Base-by-base conservation (phyloP, 139 green algal species). In the Mesotaenium endlicherianum region DNA sequence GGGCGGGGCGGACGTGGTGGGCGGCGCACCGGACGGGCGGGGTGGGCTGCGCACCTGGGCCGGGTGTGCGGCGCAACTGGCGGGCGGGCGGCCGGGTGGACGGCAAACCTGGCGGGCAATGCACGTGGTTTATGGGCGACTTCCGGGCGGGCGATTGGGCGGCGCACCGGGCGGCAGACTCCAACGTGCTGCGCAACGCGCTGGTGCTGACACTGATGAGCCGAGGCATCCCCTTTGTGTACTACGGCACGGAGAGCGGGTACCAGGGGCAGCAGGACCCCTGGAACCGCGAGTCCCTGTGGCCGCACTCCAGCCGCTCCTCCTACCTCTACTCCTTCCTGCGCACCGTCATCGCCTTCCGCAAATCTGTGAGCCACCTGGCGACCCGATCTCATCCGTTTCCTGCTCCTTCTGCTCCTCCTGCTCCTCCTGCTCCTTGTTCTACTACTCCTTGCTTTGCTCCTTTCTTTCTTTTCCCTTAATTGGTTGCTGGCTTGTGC, bases 401-500 rank as follows among this genome's bases (percentile, higher is more conserved):
- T 20, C 26, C 26, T 26, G 20, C 26, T 64, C 26, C 26, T 64
- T 64, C 26, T 64, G 26, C 53, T 64, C 26, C 26, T 64, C 26
- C 26, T 64, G 53, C 53, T 34, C 20, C 53, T 64, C 20, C 20
- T 64, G 20, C 26, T 34, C 60, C 41, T 11, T 6, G 11, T 72
- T 72, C 43, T 11, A 40, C 11, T 14, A 72, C 60, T 47, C n/a
- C n/a, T n/a, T n/a, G n/a, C n/a, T n/a, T n/a, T n/a, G n/a, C n/a
- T 72, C 43, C 43, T 72, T 72, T 72, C 43, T 72, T 6, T 72
- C 43, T 72, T 72, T 72, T 5, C 43, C 20, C 43, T 64, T 34
- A 64, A 64, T 64, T 64, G 50, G 20, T n/a, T n/a, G n/a, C n/a
- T n/a, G n/a, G n/a, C n/a, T n/a, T n/a, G n/a, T n/a, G n/a, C n/a